phyloP scores from a whole-genome alignment of 495 filamentous ascomycete genomes.

The Annulohypoxylon moriforme region DNA sequence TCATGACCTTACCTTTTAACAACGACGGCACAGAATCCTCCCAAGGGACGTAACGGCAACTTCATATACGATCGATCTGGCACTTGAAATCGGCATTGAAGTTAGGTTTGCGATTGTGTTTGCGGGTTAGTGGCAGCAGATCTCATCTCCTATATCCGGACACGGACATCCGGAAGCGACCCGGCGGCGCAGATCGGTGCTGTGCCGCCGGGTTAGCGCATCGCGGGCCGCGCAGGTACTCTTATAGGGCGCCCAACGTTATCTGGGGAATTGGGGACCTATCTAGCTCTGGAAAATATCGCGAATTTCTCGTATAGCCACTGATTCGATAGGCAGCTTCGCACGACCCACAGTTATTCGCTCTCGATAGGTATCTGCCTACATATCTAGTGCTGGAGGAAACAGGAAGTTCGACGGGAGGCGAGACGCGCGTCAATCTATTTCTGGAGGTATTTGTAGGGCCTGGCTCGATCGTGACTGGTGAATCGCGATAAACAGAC shows the following conservation, averaged over 20 bases:
- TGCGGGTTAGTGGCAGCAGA: background rate
- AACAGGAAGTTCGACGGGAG: background rate
- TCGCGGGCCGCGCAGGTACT: background rate
- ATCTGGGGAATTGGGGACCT: background rate
- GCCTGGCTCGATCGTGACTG: background rate
- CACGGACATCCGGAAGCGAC: background rate
- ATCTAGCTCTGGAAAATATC: background rate
- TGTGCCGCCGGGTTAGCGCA: background rate
- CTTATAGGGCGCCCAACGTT: background rate
- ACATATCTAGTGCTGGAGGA: background rate
- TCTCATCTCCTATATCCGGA: background rate
- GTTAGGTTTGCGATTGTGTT: background rate
- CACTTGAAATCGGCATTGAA: background rate
- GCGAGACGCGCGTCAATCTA: constrained; percentile 5
- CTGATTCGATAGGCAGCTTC: background rate
- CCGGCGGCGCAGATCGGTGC: background rate
- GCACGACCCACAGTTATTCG: background rate
- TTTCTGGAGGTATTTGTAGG: background rate
- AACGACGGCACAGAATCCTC: background rate
- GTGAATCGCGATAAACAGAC: background rate
- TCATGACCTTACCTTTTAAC: background rate
- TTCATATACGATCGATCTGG: background rate
- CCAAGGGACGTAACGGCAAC: background rate
- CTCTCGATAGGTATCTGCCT: background rate
- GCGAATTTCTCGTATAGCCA: background rate